Evolutionary conservation across 1,284 basidiomycete genomes (phyloP), one percentile per base, ranked within the genome.

Genomic region (Moniliella sp.): DNA sequence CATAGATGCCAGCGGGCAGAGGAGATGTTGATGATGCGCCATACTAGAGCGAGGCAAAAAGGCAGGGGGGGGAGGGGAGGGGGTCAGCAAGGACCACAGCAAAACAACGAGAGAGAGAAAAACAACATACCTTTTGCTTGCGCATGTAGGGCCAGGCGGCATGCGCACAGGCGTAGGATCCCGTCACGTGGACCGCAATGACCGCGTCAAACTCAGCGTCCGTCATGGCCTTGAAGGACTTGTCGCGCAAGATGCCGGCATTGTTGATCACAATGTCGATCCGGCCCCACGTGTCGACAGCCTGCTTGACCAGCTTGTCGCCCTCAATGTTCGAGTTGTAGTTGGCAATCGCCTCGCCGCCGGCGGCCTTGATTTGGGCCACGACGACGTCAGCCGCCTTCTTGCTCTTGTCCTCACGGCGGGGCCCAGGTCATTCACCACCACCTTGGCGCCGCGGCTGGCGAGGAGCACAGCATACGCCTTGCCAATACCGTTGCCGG

Each of bases 141-240:
- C 59, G 72, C 70, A 99, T 91, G 60, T 80, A 66, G 2, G 86
- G 83, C 91, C 88, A 99, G 18, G 75, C 83, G 27, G 91, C 88
- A 61, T 86, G 88, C 27, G 81, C 78, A 63, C 83, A 91, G n/a
- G 82, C 68, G 63, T 75, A 97, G 0, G 88, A 76, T 32, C 86
- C 88, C 64, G 86, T 91, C 43, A 99, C 66, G 61, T 97, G 91
- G 14, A 99, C 86, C 13, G 76, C 73, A 33, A 73, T 69, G 42
- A 94, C 57, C 23, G 57, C 48, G 41, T 63, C 58, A 52, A 57
- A 65, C 37, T 65, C 61, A 42, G 61, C 50, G 45, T 64, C 63
- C 14, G 53, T 43, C 61, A 64, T 63, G 16, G 50, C 51, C 47
- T 59, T 62, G 57, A 65, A 48, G 41, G 56, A 48, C 28, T 34